A percentile compares a stretch with the other conserved stretches of the same genome.
Conservation (phyloP, 2,329 filamentous ascomycete species). For the Trichoderma arundinaceum region DNA sequence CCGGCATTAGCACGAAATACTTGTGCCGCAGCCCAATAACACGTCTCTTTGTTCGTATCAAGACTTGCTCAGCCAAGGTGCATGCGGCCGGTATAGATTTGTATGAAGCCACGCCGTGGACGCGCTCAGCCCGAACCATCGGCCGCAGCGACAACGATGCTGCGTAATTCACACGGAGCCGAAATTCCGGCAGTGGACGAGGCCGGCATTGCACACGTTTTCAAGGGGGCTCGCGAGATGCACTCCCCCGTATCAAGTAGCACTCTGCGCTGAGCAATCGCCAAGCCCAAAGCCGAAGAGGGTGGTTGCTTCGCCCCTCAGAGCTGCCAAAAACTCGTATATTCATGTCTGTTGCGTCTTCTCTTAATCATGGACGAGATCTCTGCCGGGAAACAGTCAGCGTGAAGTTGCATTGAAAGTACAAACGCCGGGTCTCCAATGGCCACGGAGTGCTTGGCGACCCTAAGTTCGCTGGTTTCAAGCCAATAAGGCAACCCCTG, state of each 20-base stretch:
- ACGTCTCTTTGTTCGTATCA: no score
- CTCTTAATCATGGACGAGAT: background rate
- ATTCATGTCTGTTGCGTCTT: background rate
- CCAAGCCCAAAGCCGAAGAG: conserved; percentile 7
- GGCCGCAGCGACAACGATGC: conserved; percentile 13
- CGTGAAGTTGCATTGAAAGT: background rate
- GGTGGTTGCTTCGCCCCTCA: background rate
- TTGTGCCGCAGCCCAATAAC: background rate
- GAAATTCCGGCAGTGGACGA: conserved; percentile 28
- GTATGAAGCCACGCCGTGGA: background rate
- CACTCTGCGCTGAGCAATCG: conserved; percentile 14
- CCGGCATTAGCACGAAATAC: conserved; percentile 9
- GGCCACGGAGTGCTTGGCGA: background rate
- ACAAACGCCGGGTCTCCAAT: background rate
- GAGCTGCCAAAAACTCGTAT: background rate
- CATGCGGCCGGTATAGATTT: background rate
- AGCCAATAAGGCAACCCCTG: conserved; percentile 24
- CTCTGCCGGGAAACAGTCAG: no score
- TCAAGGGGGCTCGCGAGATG: conserved; percentile 15
- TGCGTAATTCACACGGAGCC: conserved; percentile 24
- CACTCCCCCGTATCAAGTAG: conserved; percentile 2
- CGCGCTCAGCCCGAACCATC: conserved; percentile 1
- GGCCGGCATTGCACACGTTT: conserved; percentile 19
- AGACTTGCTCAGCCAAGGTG: no score
- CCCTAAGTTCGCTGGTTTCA: conserved; percentile 1